These are phyloP conservation scores for Entomortierella parvispora DNA, from an alignment of 192 early-diverging fungal genomes.

Conservation along the genomic window DNA sequence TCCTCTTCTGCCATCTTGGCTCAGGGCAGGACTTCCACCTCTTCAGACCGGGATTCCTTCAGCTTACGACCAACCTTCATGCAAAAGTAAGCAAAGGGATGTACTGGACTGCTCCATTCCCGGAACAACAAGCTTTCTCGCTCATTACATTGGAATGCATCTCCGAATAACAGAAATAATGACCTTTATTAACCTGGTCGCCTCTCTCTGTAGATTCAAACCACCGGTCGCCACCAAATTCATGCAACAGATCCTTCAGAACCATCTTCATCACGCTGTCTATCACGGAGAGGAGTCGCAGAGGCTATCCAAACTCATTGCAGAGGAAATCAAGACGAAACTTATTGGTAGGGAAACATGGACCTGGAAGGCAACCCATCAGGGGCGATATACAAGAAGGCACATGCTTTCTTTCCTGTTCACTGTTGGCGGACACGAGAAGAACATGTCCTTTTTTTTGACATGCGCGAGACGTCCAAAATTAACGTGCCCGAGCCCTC, in stretches of 20 bases:
- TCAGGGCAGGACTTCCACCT: slow-evolving; percentile 21
- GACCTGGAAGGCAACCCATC: background rate
- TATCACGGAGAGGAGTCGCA: slow-evolving; percentile 32
- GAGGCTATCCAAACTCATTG: slow-evolving; percentile 35
- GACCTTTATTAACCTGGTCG: no score
- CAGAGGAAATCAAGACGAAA: slow-evolving; percentile 44
- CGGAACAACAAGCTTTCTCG: background rate
- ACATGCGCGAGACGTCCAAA: background rate
- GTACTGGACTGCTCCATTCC: no score
- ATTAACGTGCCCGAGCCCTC: background rate
- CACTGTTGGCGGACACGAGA: no score
- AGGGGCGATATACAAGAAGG: no score
- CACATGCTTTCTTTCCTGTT: no score
- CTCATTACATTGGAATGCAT: no score
- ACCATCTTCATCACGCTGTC: slow-evolving; percentile 24
- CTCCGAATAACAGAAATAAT: no score
- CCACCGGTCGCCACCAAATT: slow-evolving; percentile 46
- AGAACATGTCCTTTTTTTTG: no score
- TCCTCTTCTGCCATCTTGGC: background rate
- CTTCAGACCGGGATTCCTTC: slow-evolving; percentile 38
- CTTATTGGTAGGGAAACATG: slow-evolving; percentile 25
- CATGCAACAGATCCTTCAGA: slow-evolving; percentile 45
- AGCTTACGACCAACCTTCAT: slow-evolving; percentile 43
- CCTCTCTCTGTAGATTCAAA: slow-evolving; percentile 46
- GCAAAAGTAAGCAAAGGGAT: slow-evolving; percentile 55